phyloP scores from a whole-genome alignment of 2,329 filamentous ascomycete species.

The Arachnomyces sp. region DNA sequence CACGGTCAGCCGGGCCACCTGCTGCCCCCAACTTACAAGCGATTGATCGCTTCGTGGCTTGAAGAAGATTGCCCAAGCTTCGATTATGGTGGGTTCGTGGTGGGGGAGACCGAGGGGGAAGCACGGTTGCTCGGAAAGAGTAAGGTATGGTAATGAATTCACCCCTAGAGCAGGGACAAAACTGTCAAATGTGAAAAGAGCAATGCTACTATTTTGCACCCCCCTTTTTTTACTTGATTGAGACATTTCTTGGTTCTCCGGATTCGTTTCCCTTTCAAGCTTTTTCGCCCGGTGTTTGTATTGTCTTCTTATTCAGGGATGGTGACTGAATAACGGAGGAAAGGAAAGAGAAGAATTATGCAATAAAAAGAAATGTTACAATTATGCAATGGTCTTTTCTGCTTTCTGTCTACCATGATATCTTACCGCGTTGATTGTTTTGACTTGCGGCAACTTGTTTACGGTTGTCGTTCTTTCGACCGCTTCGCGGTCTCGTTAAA shows the following conservation, averaged over 20 bases:
- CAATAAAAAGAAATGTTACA: neutral
- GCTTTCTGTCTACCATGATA: neutral
- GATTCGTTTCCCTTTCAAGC: no score
- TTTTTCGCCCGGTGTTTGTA: no score
- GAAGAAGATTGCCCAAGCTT: slow-evolving; percentile 94
- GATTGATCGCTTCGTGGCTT: slow-evolving; percentile 73
- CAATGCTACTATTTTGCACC: no score
- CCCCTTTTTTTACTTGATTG: no score
- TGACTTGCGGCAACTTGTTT: no score
- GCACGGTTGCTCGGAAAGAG: slow-evolving; percentile 51
- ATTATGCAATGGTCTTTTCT: neutral
- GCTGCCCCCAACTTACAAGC: slow-evolving; percentile 78
- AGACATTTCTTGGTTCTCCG: no score
- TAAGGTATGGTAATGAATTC: slow-evolving; percentile 30
- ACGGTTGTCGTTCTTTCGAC: neutral
- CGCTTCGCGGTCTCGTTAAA: neutral
- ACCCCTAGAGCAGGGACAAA: no score
- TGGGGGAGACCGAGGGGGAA: slow-evolving; percentile 52
- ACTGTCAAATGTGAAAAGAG: no score
- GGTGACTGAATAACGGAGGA: no score
- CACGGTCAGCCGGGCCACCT: slow-evolving; percentile 62
- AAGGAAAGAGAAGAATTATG: no score
- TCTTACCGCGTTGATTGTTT: no score
- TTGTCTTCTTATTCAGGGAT: no score
- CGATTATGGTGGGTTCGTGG: slow-evolving; percentile 95